Conservation (phyloP, 345 rosid species). For the Brassica nigra region DNA sequence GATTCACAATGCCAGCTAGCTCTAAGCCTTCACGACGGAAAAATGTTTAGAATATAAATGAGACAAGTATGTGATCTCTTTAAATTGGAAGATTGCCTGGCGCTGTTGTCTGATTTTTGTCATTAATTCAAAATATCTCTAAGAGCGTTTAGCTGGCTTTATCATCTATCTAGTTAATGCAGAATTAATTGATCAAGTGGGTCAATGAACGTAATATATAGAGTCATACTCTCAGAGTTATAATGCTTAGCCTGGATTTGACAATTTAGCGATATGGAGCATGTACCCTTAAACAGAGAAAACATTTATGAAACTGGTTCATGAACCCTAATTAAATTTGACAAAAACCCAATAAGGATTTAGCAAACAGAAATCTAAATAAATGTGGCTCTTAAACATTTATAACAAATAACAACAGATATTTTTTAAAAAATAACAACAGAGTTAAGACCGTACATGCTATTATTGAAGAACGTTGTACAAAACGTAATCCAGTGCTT, state of each 20-base stretch:
- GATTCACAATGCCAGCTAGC: conserved; percentile 38
- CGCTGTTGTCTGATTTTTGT: conserved; percentile 38
- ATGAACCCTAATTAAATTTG: conserved; percentile 1
- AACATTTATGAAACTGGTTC: conserved; percentile 20
- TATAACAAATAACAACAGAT: conserved; percentile 23
- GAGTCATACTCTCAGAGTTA: not conserved
- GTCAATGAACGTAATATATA: not conserved
- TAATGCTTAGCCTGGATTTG: conserved; percentile 21
- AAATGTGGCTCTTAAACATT: conserved; percentile 20
- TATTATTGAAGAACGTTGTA: conserved; percentile 31
- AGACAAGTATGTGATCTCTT: conserved; percentile 31
- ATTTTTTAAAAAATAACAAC: conserved; percentile 21
- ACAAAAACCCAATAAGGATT: conserved; percentile 6
- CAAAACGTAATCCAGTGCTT: conserved; percentile 31
- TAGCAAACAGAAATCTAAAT: not conserved
- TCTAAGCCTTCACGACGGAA: conserved; percentile 29
- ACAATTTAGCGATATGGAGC: conserved; percentile 4
- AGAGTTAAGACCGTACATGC: conserved; percentile 31
- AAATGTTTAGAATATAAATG: conserved; percentile 3
- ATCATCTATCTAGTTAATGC: conserved; percentile 16
- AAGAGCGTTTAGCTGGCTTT: conserved; percentile 27
- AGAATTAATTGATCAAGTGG: conserved; percentile 34
- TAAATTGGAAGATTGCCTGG: conserved; percentile 27
- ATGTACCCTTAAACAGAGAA: conserved; percentile 17
- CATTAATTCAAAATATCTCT: conserved; percentile 1